phyloP scores from a whole-genome alignment of 2,329 filamentous ascomycete species.

The Xylaria sp. region DNA sequence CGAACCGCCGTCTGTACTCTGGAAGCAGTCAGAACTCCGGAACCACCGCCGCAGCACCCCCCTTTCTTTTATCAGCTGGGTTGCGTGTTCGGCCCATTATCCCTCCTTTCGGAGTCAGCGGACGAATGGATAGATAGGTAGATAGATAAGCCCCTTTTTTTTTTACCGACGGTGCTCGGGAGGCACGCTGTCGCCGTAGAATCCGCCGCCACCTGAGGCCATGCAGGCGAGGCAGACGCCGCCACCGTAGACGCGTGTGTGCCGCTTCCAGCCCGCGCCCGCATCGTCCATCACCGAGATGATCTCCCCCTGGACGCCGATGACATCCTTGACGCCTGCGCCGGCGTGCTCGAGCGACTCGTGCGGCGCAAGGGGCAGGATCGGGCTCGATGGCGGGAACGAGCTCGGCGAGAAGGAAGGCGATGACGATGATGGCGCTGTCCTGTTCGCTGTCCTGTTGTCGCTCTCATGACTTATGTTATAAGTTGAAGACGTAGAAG shows the following conservation, averaged over 20 bases:
- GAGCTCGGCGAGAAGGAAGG: slow-evolving; percentile 54
- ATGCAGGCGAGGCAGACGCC: slow-evolving; percentile 60
- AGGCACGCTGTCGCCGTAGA: slow-evolving; percentile 58
- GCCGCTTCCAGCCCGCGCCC: slow-evolving; percentile 57
- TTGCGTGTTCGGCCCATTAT: slow-evolving; percentile 1
- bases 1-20: slow-evolving; percentile 2
- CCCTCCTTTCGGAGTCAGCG: not conserved
- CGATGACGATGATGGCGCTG: too few species aligned
- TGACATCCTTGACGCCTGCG: slow-evolving; percentile 42
- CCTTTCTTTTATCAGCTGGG: not conserved
- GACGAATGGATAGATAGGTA: too few species aligned
- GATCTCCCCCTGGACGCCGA: slow-evolving; percentile 54
- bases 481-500: too few species aligned
- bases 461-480: too few species aligned
- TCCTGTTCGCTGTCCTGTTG: too few species aligned
- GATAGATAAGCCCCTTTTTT: too few species aligned
- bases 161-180: slow-evolving; percentile 54
- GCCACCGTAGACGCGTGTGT: slow-evolving; percentile 62
- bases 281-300: slow-evolving; percentile 51
- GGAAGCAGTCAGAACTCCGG: not conserved
- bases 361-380: slow-evolving; percentile 51
- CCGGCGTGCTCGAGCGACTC: slow-evolving; percentile 37
- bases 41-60: not conserved
- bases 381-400: slow-evolving; percentile 51
- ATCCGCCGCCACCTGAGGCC: slow-evolving; percentile 51